Evolutionary conservation across 1,139 yeast species (phyloP).

Genomic region (Nakaseomyces uthaithaninus): DNA sequence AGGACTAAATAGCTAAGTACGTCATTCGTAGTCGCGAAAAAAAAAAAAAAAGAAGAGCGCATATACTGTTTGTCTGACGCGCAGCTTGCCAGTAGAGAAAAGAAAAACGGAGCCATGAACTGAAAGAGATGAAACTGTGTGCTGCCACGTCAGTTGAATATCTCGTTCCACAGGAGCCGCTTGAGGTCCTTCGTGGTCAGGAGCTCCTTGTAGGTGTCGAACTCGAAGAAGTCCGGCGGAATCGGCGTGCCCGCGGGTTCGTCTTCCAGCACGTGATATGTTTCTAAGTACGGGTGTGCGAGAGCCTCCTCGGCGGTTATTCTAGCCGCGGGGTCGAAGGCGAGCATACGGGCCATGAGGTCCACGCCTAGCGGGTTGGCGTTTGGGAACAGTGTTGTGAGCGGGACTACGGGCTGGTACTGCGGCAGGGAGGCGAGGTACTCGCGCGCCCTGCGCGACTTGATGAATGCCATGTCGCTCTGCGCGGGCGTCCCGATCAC

Average conservation of each 20-base stretch:
- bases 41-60: no score
- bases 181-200: conserved; percentile 65
- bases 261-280: conserved; percentile 76
- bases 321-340: conserved; percentile 73
- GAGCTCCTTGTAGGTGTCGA: conserved; percentile 68
- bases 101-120: no score
- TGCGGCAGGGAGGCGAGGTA: conserved; percentile 67
- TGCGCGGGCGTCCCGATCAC: conserved; percentile 77
- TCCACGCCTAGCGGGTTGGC: conserved; percentile 69
- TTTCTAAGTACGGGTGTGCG: conserved; percentile 67
- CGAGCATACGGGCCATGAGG: conserved; percentile 60
- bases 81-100: no score
- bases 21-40: no score
- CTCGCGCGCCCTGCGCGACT: conserved; percentile 77
- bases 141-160: conserved; percentile 25
- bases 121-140: no score
- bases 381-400: conserved; percentile 44
- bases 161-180: conserved; percentile 55
- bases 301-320: conserved; percentile 76
- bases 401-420: conserved; percentile 45
- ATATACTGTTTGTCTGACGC: no score
- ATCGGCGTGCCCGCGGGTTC: conserved; percentile 74
- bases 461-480: conserved; percentile 57
- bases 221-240: conserved; percentile 71
- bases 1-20: no score